Evolutionary conservation across 352 stramenopile genomes (phyloP).

Genomic region (Globisporangium cederbergense): DNA sequence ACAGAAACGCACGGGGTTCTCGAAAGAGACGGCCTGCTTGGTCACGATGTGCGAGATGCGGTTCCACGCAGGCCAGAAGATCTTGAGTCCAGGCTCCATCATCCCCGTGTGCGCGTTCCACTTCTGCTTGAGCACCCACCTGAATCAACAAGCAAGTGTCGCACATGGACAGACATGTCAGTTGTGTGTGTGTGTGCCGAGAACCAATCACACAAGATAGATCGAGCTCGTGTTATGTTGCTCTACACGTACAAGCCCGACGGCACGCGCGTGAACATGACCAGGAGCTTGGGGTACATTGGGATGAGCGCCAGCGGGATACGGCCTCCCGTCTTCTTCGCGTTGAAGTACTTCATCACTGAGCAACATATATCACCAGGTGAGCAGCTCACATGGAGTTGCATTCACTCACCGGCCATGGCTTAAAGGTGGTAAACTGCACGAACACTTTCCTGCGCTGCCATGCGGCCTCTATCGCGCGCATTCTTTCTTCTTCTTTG

Average conservation of each 20-base stretch:
- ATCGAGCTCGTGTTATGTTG: too few relatives aligned
- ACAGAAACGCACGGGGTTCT: constrained; percentile 63
- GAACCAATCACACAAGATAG: too few relatives aligned
- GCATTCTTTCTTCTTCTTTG: not conserved
- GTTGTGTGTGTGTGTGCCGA: too few relatives aligned
- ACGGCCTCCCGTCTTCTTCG: constrained; percentile 39
- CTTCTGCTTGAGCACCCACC: constrained; percentile 81
- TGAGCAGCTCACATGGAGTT: not conserved
- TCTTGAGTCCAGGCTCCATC: constrained; percentile 74
- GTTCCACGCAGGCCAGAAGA: constrained; percentile 76
- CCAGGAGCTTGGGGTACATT: constrained; percentile 47
- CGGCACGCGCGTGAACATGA: constrained; percentile 56
- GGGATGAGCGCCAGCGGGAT: constrained; percentile 70
- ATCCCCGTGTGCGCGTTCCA: constrained; percentile 80
- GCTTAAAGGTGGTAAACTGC: constrained; percentile 29
- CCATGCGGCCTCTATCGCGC: not conserved
- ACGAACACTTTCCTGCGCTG: constrained; percentile 16
- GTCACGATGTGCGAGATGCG: constrained; percentile 86
- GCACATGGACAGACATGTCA: too few relatives aligned
- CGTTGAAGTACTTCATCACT: constrained; percentile 54
- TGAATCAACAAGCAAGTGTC: constrained; percentile 6
- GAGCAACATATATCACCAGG: not conserved
- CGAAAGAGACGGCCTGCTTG: constrained; percentile 83
- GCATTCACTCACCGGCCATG: constrained; percentile 16
- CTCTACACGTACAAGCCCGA: constrained; percentile 39